Conservation (phyloP, 2,329 filamentous ascomycete species). For the Fusarium citri region DNA sequence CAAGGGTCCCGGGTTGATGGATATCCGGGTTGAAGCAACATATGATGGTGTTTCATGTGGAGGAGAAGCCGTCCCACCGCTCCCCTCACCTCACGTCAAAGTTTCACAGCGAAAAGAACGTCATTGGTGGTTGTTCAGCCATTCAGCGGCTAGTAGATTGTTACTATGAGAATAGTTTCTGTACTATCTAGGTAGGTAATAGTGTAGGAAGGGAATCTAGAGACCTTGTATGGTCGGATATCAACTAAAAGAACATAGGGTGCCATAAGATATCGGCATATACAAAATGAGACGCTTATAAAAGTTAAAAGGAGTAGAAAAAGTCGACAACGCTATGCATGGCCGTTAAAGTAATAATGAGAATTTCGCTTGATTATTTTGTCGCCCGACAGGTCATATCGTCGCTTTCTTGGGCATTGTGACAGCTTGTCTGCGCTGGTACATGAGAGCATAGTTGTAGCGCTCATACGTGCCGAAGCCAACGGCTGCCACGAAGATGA, state of each 20-base stretch:
- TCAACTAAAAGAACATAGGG: conserved; percentile 37
- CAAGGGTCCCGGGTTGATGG: conserved; percentile 24
- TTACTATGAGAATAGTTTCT: conserved; percentile 31
- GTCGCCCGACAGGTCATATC: conserved; percentile 11
- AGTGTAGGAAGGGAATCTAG: conserved; percentile 35
- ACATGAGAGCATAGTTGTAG: conserved; percentile 73
- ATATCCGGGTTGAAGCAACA: conserved; percentile 23
- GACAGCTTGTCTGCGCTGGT: conserved; percentile 56
- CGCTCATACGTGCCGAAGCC: conserved; percentile 75
- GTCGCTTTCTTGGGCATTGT: conserved; percentile 32
- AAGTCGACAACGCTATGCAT: conserved; percentile 39
- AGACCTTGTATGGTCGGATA: conserved; percentile 40
- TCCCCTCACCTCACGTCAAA: conserved; percentile 1
- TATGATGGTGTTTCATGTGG: conserved; percentile 40
- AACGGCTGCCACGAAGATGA: conserved; percentile 67
- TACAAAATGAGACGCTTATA: conserved; percentile 37
- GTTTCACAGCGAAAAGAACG: neutral
- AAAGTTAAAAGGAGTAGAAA: conserved; percentile 23
- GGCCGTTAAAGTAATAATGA: conserved; percentile 28
- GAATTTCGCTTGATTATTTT: conserved; percentile 26
- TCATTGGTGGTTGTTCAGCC: conserved; percentile 16
- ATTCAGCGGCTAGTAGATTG: conserved; percentile 22
- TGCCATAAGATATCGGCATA: conserved; percentile 37
- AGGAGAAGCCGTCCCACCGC: conserved; percentile 23
- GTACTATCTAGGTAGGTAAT: conserved; percentile 8